These are phyloP conservation scores for Penicillium sp. DNA, from an alignment of 2,329 filamentous ascomycete species.

Conservation along the genomic window DNA sequence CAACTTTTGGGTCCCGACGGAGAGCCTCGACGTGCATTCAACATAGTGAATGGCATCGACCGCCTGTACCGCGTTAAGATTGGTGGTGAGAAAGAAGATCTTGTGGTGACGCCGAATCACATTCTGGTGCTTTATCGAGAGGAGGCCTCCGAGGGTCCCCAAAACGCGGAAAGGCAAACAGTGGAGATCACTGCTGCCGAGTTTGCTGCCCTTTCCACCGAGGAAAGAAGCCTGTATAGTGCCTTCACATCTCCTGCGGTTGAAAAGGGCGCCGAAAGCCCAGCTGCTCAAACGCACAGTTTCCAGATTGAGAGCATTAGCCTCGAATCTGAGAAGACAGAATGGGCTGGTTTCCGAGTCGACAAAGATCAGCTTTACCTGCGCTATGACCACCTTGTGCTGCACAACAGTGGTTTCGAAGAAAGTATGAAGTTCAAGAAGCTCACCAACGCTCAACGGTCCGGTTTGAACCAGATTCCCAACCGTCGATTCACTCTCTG, in stretches of 20 bases:
- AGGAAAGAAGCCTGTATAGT: constrained; percentile 39
- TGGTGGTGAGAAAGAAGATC: constrained; percentile 44
- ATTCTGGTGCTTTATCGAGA: constrained; percentile 49
- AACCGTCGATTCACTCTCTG: constrained; percentile 98
- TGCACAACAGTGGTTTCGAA: constrained; percentile 55
- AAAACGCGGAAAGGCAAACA: constrained; percentile 32
- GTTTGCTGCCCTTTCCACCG: constrained; percentile 42
- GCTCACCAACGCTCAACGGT: constrained; percentile 92
- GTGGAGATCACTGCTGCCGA: constrained; percentile 51
- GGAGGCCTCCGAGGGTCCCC: background rate
- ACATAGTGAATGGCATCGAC: constrained; percentile 51
- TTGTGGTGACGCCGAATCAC: constrained; percentile 53
- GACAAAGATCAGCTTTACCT: constrained; percentile 54
- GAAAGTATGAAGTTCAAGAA: constrained; percentile 95
- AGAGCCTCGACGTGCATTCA: constrained; percentile 50
- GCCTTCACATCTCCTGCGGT: constrained; percentile 29
- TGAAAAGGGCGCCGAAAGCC: background rate
- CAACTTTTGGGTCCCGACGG: constrained; percentile 53
- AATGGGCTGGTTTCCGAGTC: constrained; percentile 54
- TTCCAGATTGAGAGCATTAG: constrained; percentile 45
- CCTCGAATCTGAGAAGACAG: constrained; percentile 46
- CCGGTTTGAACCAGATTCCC: constrained; percentile 96
- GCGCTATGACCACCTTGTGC: constrained; percentile 50
- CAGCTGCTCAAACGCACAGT: constrained; percentile 23
- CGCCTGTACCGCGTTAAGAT: constrained; percentile 53